A percentile compares a stretch with the other conserved stretches of the same genome.
phyloP scores from a whole-genome alignment of 257 asterid species.

The Plantago major region DNA sequence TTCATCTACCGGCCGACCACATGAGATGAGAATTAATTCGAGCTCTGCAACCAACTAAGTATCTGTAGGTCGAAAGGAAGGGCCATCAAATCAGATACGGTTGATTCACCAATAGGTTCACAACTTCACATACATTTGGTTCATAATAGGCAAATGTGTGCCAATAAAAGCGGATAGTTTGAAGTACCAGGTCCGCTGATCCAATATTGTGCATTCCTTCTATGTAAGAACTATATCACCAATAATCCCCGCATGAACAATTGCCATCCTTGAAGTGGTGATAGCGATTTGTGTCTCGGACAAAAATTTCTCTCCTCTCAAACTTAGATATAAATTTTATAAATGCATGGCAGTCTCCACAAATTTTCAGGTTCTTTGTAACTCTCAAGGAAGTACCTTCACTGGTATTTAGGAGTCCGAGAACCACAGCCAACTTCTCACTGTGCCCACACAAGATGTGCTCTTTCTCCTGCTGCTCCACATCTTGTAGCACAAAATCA shows the following conservation, averaged over 20 bases:
- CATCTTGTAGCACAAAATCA: constrained; percentile 76
- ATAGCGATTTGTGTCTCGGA: constrained; percentile 78
- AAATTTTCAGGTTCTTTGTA: constrained; percentile 82
- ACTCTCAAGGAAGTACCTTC: constrained; percentile 63
- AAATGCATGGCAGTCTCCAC: constrained; percentile 83
- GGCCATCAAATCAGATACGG: background rate
- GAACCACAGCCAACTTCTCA: constrained; percentile 86
- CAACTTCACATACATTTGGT: background rate
- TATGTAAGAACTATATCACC: constrained; percentile 44
- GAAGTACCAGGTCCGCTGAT: too few species aligned
- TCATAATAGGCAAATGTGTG: too few species aligned
- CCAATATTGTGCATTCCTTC: background rate
- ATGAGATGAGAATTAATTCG: background rate
- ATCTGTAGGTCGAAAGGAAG: background rate
- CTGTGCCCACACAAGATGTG: constrained; percentile 87
- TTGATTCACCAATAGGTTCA: constrained; percentile 5
- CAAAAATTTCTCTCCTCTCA: constrained; percentile 77
- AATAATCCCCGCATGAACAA: constrained; percentile 85
- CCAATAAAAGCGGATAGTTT: too few species aligned
- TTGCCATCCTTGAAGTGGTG: constrained; percentile 82
- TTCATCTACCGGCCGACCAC: too few species aligned
- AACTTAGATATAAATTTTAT: constrained; percentile 65
- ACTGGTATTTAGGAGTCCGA: constrained; percentile 68
- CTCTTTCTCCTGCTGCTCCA: constrained; percentile 93
- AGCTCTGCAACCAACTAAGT: too few species aligned